Conservation (phyloP, 352 stramenopile genomes). For the Phytophthora tentaculata region DNA sequence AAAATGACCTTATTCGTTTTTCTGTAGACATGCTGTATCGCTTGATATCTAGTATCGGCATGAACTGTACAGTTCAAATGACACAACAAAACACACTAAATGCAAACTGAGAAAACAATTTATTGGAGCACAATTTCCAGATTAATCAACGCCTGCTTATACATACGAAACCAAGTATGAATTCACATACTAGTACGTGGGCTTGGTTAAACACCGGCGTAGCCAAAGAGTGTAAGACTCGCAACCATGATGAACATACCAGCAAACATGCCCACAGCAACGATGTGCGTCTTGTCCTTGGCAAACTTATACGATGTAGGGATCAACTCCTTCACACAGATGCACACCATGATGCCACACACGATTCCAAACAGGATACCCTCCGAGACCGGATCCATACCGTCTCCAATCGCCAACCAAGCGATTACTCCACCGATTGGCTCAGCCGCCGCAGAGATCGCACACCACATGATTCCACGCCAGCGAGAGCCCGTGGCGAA, state of each 20-base stretch:
- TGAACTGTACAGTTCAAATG: too few relatives aligned
- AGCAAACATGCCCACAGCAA: constrained; percentile 80
- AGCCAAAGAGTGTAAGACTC: constrained; percentile 89
- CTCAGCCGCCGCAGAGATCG: constrained; percentile 91
- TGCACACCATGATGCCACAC: constrained; percentile 95
- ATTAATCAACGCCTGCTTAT: too few relatives aligned
- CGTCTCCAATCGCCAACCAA: constrained; percentile 82
- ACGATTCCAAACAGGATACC: constrained; percentile 93
- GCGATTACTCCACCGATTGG: constrained; percentile 88
- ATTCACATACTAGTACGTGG: too few relatives aligned
- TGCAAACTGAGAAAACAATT: too few relatives aligned
- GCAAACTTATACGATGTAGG: constrained; percentile 92
- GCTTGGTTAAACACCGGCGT: constrained; percentile 62
- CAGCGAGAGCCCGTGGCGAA: constrained; percentile 94
- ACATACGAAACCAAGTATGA: too few relatives aligned
- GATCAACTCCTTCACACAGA: constrained; percentile 91
- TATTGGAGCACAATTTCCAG: too few relatives aligned
- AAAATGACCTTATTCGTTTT: too few relatives aligned
- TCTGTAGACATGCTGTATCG: too few relatives aligned
- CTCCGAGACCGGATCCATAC: constrained; percentile 48
- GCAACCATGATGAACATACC: constrained; percentile 91
- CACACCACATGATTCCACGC: constrained; percentile 94
- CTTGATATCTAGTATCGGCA: too few relatives aligned
- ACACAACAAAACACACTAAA: too few relatives aligned
- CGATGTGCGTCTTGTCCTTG: constrained; percentile 70